phyloP scores from a whole-genome alignment of 129 eudicot species.

The Smallanthus sonchifolius region DNA sequence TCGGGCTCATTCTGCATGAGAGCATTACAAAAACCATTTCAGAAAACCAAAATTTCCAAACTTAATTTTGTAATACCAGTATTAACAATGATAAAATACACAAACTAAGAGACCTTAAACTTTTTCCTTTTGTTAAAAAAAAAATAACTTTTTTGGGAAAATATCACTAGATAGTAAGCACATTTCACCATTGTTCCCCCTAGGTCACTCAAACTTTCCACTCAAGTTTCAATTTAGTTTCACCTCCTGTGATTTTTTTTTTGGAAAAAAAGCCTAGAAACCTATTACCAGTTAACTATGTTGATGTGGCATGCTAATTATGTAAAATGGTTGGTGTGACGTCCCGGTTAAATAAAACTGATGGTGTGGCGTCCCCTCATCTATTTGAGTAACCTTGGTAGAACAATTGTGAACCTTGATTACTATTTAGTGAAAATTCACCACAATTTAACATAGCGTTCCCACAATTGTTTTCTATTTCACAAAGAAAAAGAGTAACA shows the following conservation, averaged over 20 bases:
- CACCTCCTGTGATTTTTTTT: background rate
- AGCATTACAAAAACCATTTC: background rate
- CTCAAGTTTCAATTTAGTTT: background rate
- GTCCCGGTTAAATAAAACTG: background rate
- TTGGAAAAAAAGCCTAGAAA: background rate
- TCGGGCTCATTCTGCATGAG: constrained; percentile 67
- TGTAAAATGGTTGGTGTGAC: background rate
- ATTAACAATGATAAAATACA: constrained; percentile 4
- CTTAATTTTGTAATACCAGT: background rate
- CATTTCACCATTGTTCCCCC: background rate
- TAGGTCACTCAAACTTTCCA: background rate
- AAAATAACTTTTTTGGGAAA: background rate
- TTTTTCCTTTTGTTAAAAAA: background rate
- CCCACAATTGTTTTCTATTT: background rate
- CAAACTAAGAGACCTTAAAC: background rate
- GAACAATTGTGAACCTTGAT: background rate
- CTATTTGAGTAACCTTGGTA: background rate
- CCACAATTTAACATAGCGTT: background rate
- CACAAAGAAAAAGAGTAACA: background rate
- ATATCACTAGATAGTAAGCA: background rate
- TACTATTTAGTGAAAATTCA: background rate
- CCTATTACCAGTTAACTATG: background rate
- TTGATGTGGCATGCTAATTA: background rate
- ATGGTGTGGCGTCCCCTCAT: background rate
- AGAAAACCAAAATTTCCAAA: constrained; percentile 1